phyloP scores from a whole-genome alignment of 192 early-diverging fungal genomes.

The Dispira parvispora region DNA sequence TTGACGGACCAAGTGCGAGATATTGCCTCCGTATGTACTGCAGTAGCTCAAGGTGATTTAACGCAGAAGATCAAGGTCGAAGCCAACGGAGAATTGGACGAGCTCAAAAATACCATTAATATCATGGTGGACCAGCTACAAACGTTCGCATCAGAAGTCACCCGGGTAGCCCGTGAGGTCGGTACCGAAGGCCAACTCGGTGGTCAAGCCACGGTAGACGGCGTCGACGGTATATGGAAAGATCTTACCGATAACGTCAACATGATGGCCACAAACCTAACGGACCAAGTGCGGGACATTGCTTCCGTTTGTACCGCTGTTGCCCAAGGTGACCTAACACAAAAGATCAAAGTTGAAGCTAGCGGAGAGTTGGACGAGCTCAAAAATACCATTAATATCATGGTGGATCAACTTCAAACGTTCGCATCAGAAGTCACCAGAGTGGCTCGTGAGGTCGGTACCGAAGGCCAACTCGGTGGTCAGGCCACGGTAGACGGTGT shows the following conservation, averaged over 20 bases:
- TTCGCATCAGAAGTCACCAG: constrained; percentile 42
- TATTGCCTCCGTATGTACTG: constrained; percentile 28
- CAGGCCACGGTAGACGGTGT: constrained; percentile 37
- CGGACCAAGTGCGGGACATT: constrained; percentile 40
- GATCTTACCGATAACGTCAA: constrained; percentile 43
- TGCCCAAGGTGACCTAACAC: constrained; percentile 33
- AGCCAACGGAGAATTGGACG: constrained; percentile 25
- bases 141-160: constrained; percentile 38
- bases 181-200: constrained; percentile 39
- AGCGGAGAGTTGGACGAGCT: constrained; percentile 35
- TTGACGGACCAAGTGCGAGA: constrained; percentile 34
- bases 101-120: constrained; percentile 31
- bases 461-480: constrained; percentile 34
- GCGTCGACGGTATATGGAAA: constrained; percentile 39
- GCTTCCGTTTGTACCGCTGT: constrained; percentile 40
- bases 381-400: constrained; percentile 34
- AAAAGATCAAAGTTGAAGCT: constrained; percentile 34
- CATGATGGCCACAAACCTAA: constrained; percentile 39
- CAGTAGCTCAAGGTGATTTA: constrained; percentile 29
- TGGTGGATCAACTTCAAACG: constrained; percentile 39
- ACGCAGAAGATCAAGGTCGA: constrained; percentile 28
- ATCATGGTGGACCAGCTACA: constrained; percentile 36
- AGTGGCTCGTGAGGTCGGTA: constrained; percentile 36
- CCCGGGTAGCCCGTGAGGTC: constrained; percentile 37
- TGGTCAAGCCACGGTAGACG: constrained; percentile 39